phyloP scores from a whole-genome alignment of 345 rosid species.

The Eucalyptus polybractea region DNA sequence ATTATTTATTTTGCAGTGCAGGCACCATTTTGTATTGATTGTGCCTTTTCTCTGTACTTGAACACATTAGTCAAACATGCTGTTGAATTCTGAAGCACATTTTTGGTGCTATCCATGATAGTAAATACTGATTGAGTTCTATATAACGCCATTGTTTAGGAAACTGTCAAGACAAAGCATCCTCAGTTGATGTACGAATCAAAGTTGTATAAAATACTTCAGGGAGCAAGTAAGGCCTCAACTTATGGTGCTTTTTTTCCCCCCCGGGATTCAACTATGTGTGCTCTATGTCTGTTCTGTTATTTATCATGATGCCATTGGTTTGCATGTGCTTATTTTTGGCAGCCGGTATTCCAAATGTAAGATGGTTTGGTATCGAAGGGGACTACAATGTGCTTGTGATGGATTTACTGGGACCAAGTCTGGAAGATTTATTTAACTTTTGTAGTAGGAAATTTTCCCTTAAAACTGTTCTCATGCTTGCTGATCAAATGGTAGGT shows the following conservation, averaged over 20 bases:
- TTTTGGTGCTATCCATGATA: background rate
- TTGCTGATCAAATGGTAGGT: slow-evolving; percentile 90
- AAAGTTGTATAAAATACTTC: slow-evolving; percentile 75
- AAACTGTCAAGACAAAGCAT: slow-evolving; percentile 86
- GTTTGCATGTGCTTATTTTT: background rate
- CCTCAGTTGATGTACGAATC: slow-evolving; percentile 90
- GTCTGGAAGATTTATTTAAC: slow-evolving; percentile 90
- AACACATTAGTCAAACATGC: background rate
- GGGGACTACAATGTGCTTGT: slow-evolving; percentile 86
- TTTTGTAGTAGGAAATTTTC: slow-evolving; percentile 81
- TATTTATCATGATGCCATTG: background rate
- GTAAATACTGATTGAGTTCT: background rate
- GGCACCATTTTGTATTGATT: background rate
- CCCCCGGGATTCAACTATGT: background rate
- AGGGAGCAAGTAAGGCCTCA: slow-evolving; percentile 71
- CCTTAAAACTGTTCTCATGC: slow-evolving; percentile 85
- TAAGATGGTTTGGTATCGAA: slow-evolving; percentile 81
- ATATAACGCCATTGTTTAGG: slow-evolving; percentile 14
- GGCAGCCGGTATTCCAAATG: slow-evolving; percentile 78
- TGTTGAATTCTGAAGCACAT: background rate
- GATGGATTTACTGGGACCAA: slow-evolving; percentile 88
- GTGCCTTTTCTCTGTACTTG: background rate
- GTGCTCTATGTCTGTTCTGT: background rate
- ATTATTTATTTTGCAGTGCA: background rate
- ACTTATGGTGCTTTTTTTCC: background rate